Percentiles rank a stretch among this genome's conserved stretches.
These are phyloP conservation scores for Podospora sp. DNA, from an alignment of 495 filamentous ascomycete species.

Conservation along the genomic window DNA sequence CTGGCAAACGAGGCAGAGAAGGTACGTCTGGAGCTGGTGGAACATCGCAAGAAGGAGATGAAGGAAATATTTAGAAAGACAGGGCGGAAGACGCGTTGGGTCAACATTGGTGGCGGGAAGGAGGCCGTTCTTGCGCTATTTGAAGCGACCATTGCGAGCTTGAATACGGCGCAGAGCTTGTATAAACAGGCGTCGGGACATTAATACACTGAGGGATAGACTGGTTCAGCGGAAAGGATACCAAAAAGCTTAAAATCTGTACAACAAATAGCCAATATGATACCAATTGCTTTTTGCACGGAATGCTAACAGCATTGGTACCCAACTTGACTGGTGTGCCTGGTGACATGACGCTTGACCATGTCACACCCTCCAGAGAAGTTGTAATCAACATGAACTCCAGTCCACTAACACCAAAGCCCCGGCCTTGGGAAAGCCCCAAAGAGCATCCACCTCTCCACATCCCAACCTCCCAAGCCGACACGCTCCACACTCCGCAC, in stretches of 20 bases:
- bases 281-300: neutral
- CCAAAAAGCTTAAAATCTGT: neutral
- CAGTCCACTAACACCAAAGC: no score
- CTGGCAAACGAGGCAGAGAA: conserved; percentile 79
- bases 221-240: neutral
- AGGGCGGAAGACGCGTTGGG: conserved; percentile 66
- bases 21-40: conserved; percentile 62
- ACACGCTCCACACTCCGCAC: no score
- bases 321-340: no score
- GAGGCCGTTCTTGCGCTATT: conserved; percentile 76
- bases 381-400: no score
- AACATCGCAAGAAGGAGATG: conserved; percentile 69
- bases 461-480: no score
- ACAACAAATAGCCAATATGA: neutral
- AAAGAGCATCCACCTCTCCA: no score
- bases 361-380: no score
- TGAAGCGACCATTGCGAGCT: conserved; percentile 65
- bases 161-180: conserved; percentile 63
- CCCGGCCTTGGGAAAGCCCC: no score
- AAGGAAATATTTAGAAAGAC: conserved; percentile 68
- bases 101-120: conserved; percentile 70
- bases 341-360: no score
- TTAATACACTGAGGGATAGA: neutral
- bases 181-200: conserved; percentile 52
- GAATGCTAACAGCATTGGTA: neutral